Evolutionary conservation across 805 yeast species (phyloP).

Genomic region (Lipomyces yamadae): DNA sequence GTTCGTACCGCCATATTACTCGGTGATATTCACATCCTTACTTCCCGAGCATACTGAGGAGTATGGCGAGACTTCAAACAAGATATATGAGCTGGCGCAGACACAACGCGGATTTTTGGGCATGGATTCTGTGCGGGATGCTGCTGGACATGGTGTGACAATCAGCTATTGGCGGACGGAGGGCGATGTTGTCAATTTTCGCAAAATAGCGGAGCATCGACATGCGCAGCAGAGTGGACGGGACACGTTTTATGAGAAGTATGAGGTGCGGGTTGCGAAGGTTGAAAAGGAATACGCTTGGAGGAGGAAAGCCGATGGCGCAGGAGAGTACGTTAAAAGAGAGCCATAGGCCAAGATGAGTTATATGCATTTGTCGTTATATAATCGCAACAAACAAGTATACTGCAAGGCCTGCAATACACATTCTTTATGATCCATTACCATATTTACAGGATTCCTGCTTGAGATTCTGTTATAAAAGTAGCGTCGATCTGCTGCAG

Average conservation of each 20-base stretch:
- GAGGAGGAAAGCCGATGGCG: not conserved
- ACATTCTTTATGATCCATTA: not conserved
- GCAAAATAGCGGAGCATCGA: not conserved
- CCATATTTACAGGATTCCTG: not conserved
- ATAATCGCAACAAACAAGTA: not conserved
- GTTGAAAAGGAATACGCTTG: constrained; percentile 13
- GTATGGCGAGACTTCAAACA: constrained; percentile 7
- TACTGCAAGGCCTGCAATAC: not conserved
- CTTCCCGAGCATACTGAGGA: not conserved
- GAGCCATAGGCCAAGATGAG: not conserved
- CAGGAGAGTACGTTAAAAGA: not conserved
- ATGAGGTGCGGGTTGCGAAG: constrained; percentile 6
- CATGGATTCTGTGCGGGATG: constrained; percentile 13
- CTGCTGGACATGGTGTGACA: constrained; percentile 9
- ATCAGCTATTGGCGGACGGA: constrained; percentile 20
- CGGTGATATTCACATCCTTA: constrained; percentile 16
- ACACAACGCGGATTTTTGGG: constrained; percentile 14
- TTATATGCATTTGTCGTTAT: not conserved
- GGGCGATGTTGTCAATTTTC: constrained; percentile 8
- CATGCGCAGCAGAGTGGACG: constrained; percentile 15
- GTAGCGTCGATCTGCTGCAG: constrained; percentile 91
- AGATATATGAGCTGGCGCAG: constrained; percentile 12
- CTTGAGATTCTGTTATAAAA: constrained; percentile 42
- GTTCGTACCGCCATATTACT: constrained; percentile 11
- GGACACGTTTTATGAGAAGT: constrained; percentile 8